Conservation (phyloP, 768 basidiomycete species). For the Glaciozyma antarctica region DNA sequence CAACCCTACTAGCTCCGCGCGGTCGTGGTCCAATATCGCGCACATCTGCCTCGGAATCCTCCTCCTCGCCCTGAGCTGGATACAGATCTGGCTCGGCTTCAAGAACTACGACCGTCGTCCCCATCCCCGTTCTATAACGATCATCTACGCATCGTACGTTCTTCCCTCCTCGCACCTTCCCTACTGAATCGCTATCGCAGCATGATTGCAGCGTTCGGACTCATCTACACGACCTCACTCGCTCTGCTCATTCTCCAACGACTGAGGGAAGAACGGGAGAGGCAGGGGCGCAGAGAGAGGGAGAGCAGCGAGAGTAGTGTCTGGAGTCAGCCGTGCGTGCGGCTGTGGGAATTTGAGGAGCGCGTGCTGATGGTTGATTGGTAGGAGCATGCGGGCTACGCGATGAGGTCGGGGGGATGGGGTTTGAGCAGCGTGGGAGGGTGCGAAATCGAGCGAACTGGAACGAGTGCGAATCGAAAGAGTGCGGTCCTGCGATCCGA, state of each 20-base stretch:
- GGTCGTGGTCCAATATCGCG: slow-evolving; percentile 1
- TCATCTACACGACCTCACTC: not conserved
- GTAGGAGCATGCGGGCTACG: no score
- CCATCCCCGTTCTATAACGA: not conserved
- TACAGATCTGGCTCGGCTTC: slow-evolving; percentile 1
- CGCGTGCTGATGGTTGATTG: no score
- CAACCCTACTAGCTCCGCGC: not conserved
- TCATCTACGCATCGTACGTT: not conserved
- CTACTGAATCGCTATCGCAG: not conserved
- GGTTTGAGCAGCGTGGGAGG: no score
- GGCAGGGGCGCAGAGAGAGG: no score
- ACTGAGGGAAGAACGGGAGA: not conserved
- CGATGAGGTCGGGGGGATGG: no score
- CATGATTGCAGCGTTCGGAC: not conserved
- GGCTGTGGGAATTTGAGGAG: no score
- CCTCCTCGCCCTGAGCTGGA: slow-evolving; percentile 12
- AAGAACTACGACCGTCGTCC: not conserved
- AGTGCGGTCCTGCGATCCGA: no score
- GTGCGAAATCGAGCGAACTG: no score
- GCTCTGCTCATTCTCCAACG: not conserved
- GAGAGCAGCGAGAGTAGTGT: no score
- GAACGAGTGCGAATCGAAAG: no score
- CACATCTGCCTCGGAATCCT: slow-evolving; percentile 21
- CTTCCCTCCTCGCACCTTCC: not conserved
- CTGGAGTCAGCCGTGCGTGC: no score